A percentile compares a stretch with the other conserved stretches of the same genome.
Evolutionary conservation across 202 grass and related monocot species (phyloP).

Genomic region (Brachypodium distachyon): DNA sequence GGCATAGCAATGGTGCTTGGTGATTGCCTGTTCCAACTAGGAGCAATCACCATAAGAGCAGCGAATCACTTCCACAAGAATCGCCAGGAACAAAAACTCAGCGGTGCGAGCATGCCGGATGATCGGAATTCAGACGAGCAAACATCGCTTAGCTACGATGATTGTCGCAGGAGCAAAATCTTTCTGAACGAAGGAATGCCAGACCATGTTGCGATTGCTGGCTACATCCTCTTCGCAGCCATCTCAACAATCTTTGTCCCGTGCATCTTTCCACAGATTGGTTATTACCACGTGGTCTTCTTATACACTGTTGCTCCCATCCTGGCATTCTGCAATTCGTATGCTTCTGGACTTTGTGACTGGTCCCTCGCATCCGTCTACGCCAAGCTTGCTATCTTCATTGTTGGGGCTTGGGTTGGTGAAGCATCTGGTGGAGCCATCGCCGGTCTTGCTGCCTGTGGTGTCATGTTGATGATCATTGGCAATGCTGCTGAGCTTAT

Average conservation of each 20-base stretch:
- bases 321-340: slow-evolving; percentile 52
- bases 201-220: background rate
- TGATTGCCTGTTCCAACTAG: slow-evolving; percentile 38
- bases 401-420: slow-evolving; percentile 37
- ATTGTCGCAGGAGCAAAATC: slow-evolving; percentile 8
- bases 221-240: slow-evolving; percentile 19
- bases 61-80: background rate
- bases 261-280: slow-evolving; percentile 26
- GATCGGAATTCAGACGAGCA: background rate
- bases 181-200: slow-evolving; percentile 30
- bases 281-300: slow-evolving; percentile 23
- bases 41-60: slow-evolving; percentile 13
- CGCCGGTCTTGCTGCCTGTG: slow-evolving; percentile 34
- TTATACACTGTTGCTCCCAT: slow-evolving; percentile 25
- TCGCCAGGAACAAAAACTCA: background rate
- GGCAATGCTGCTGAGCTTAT: slow-evolving; percentile 45
- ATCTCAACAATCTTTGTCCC: slow-evolving; percentile 21
- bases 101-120: background rate
- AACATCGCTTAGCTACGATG: slow-evolving; percentile 23
- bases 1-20: slow-evolving; percentile 42
- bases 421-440: slow-evolving; percentile 21
- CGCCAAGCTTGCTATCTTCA: slow-evolving; percentile 53
- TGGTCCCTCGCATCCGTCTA: slow-evolving; percentile 49
- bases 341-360: slow-evolving; percentile 44
- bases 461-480: slow-evolving; percentile 33